Conservation (phyloP, 73 alveolate species). For the Diophrys sp. region DNA sequence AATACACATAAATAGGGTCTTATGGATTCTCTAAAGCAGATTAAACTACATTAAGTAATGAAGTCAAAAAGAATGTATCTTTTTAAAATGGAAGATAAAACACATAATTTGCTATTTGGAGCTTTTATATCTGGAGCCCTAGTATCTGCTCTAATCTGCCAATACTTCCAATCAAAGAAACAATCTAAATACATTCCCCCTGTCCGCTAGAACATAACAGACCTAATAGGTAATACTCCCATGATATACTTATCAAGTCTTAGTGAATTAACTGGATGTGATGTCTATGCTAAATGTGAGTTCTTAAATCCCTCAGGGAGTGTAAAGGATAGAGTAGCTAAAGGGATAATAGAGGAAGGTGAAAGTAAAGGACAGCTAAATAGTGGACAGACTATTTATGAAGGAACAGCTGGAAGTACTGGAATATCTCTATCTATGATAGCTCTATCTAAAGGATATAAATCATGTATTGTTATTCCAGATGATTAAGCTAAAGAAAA, state of each 20-base stretch:
- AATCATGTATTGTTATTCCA: conserved; percentile 65
- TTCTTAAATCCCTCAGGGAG: conserved; percentile 44
- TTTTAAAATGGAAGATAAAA: too few species aligned
- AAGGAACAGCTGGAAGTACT: conserved; percentile 72
- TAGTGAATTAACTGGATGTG: conserved; percentile 5
- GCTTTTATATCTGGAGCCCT: too few species aligned
- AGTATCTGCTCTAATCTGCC: too few species aligned
- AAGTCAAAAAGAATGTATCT: too few species aligned
- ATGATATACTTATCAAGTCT: conserved; percentile 5
- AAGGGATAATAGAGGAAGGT: conserved; percentile 15
- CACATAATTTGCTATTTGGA: too few species aligned
- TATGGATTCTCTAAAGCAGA: too few species aligned
- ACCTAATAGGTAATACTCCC: conserved; percentile 19
- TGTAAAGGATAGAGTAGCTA: conserved; percentile 39
- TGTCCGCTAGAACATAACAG: background rate
- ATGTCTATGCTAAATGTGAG: conserved; percentile 35
- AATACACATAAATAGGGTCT: too few species aligned
- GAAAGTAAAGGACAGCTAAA: conserved; percentile 16
- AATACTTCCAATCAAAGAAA: too few species aligned
- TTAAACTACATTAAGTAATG: too few species aligned
- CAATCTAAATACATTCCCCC: too few species aligned
- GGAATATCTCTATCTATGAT: conserved; percentile 65
- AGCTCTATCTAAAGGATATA: conserved; percentile 55
- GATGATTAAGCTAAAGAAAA: conserved; percentile 60
- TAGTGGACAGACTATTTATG: conserved; percentile 35